These are phyloP conservation scores for Colletotrichum siamense DNA, from an alignment of 2,329 filamentous ascomycete genomes.

Conservation along the genomic window DNA sequence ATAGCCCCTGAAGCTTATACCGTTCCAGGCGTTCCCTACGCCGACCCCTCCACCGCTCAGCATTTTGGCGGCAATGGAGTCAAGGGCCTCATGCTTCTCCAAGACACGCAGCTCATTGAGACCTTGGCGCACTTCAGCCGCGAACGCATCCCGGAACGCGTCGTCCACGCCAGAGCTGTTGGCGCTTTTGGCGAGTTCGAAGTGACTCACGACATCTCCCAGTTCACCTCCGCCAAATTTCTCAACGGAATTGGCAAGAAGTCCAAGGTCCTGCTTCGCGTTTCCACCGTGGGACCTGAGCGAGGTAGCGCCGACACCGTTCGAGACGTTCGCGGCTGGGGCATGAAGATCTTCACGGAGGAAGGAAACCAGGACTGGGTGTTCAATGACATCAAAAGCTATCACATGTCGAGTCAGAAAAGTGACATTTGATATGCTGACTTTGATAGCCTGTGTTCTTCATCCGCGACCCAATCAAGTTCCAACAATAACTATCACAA, in stretches of 20 bases:
- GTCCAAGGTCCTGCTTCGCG: conserved; percentile 66
- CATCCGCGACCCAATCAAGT: conserved; percentile 46
- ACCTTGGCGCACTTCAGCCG: conserved; percentile 59
- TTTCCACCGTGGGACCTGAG: conserved; percentile 75
- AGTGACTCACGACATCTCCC: conserved; percentile 62
- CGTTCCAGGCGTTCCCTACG: conserved; percentile 15
- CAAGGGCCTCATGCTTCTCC: conserved; percentile 44
- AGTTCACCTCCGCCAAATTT: conserved; percentile 61
- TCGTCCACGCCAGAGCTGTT: conserved; percentile 37
- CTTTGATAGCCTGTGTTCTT: conserved; percentile 46
- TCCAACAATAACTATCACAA: conserved; percentile 23
- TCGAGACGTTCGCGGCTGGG: conserved; percentile 76
- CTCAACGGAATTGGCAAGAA: conserved; percentile 59
- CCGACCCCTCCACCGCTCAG: conserved; percentile 29
- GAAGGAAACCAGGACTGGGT: conserved; percentile 64
- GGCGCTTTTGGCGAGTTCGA: conserved; percentile 64
- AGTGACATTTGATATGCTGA: not conserved
- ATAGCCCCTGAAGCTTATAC: not conserved
- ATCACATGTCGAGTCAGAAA: not conserved
- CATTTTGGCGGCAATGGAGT: conserved; percentile 25
- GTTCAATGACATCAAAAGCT: conserved; percentile 46
- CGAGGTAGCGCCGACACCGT: conserved; percentile 72
- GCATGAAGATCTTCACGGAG: conserved; percentile 66
- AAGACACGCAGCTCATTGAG: conserved; percentile 60
- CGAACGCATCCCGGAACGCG: conserved; percentile 60